These are phyloP conservation scores for Pisolithus microcarpus DNA, from an alignment of 768 basidiomycete species.

Conservation along the genomic window DNA sequence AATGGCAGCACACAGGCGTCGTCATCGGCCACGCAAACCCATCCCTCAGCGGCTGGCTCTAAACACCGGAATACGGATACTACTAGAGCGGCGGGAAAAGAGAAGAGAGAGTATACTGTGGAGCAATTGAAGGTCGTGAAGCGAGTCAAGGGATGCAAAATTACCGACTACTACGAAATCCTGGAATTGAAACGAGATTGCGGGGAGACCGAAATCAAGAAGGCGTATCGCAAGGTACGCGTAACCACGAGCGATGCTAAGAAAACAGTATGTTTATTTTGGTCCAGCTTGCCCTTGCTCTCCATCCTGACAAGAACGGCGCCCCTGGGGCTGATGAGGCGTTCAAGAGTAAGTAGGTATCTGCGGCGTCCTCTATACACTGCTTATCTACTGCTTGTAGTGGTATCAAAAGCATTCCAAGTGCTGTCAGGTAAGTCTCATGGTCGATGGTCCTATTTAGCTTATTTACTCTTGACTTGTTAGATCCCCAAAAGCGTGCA, in stretches of 20 bases:
- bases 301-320: conserved; percentile 92
- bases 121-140: conserved; percentile 82
- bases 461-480: conserved; percentile 3
- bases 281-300: conserved; percentile 70
- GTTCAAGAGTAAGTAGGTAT: conserved; percentile 73
- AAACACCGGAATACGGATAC: conserved; percentile 48
- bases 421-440: conserved; percentile 64
- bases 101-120: conserved; percentile 80
- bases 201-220: conserved; percentile 82
- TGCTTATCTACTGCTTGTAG: conserved; percentile 34
- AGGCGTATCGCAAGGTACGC: conserved; percentile 90
- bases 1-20: conserved; percentile 30
- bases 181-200: conserved; percentile 71
- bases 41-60: conserved; percentile 66
- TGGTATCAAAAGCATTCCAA: conserved; percentile 97
- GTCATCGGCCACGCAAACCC: conserved; percentile 54
- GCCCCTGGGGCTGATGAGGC: conserved; percentile 98
- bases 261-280: conserved; percentile 5
- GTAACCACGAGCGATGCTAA: conserved; percentile 5
- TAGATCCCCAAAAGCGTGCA: conserved; percentile 86
- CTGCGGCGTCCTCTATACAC: background rate
- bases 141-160: conserved; percentile 77
- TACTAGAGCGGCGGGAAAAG: conserved; percentile 52
- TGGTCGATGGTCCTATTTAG: background rate
- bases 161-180: conserved; percentile 92